Evolutionary conservation across 305 asterid species (phyloP), one percentile per base, ranked within the genome.

Genomic region (Fraxinus floribunda): DNA sequence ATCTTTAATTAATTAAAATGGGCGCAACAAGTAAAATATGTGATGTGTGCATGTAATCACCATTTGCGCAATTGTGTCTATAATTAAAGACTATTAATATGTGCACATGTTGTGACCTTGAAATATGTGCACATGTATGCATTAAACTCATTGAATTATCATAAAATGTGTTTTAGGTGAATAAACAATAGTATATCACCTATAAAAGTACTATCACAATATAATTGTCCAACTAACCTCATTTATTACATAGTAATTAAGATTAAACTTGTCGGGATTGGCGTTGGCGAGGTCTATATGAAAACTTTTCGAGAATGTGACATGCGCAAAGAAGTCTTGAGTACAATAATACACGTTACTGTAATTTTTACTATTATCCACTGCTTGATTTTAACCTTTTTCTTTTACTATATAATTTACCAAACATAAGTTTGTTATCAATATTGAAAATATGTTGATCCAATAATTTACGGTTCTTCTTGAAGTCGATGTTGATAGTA

Each of bases 401-500:
- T n/a, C 3, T 55, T 55, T 55, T 55, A n/a, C 64, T 5, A 55
- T 55, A 1, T n/a, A 55, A 55, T 18, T n/a, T n/a, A 55, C 10
- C 3, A 7, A 55, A 55, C 4, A 55, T 1, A 55, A 55, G 8
- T n/a, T 52, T 52, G 24, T 16, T 55, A 55, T 52, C 64, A 16
- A 52, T 52, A 52, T 52, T 52, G 64, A 55, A 0, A 55, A 5
- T 55, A 55, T 55, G 66, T n/a, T 6, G 26, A 55, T n/a, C 66
- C 66, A 55, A 55, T 55, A 55, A 55, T 55, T n/a, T 55, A 55
- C 26, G 81, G 85, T 87, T 52, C 88, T 78, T 87, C 88, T 87
- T 74, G 73, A 82, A 84, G 6, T 62, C 16, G 72, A 62, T 24
- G 32, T 20, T 62, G 72, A 62, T 62, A 3, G 72, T 24, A 62